Evolutionary conservation across 163 green algal genomes (phyloP), one percentile per base, ranked within the genome.

Genomic region (Scenedesmus sp.): DNA sequence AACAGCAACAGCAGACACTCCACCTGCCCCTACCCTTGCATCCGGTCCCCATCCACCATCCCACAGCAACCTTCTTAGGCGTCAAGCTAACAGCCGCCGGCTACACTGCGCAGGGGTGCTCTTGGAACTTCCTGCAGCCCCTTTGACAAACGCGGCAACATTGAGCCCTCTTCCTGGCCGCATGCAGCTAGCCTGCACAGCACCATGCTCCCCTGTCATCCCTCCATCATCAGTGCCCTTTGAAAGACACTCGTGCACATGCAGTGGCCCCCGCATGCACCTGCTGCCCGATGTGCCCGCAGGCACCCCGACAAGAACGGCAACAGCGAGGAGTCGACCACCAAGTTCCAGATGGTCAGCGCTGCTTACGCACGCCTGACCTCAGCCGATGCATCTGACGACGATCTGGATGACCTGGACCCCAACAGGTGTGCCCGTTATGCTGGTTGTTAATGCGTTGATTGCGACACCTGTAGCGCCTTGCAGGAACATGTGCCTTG

Each of bases 271-370:
- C n/a, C n/a, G n/a, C n/a, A n/a, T 30, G 10, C 13, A 24, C 33
- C 18, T 16, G 15, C 33, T 24, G 20, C 26, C 20, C n/a, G 16
- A 10, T 42, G 0, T 18, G 20, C 33, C 10, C 43, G 22, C 88
- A 92, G 88, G 88, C 88, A 92, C 43, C 88, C 88, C 24, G 88
- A 92, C 61, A 92, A 92, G 43, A 92, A 92, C 35, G 49, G n/a
- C 59, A 82, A 42, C 81, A 92, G 88, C 40, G 80, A 83, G 20
- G 88, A 92, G 44, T 68, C 59, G 44, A 88, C 59, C 2, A 16
- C 49, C 15, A 82, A 83, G 59, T 92, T 92, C 44, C n/a, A 92
- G 59, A 20, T 43, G 33, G 22, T 88, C 59, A 83, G 22, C 37
- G 88, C 88, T 26, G 88, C 88, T 1, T 92, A 88, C 43, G 88